Percentiles rank a stretch among this genome's conserved stretches.
These are phyloP conservation scores for Monosporascus sp. DNA, from an alignment of 2,329 filamentous ascomycete genomes.

Conservation along the genomic window DNA sequence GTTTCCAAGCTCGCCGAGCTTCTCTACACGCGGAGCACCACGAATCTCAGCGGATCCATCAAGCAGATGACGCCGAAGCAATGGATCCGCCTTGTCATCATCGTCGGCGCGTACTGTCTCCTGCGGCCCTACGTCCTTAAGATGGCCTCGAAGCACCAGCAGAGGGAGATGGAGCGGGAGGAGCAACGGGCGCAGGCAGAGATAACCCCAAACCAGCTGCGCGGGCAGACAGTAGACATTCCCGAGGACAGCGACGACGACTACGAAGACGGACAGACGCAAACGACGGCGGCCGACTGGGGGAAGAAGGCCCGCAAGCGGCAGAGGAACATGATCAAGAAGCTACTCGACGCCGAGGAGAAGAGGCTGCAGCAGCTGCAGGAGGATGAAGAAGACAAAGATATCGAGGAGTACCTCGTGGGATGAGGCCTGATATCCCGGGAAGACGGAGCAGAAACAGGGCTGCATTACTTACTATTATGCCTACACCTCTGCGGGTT, in stretches of 20 bases:
- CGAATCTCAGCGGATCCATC: conserved; percentile 47
- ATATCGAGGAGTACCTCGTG: conserved; percentile 65
- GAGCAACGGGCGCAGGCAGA: conserved; percentile 42
- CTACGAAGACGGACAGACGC: conserved; percentile 42
- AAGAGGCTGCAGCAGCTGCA: conserved; percentile 47
- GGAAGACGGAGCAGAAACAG: too few species aligned
- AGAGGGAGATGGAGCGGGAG: conserved; percentile 57
- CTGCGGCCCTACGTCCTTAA: conserved; percentile 71
- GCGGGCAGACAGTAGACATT: conserved; percentile 45
- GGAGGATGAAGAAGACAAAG: conserved; percentile 66
- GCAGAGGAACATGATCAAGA: conserved; percentile 62
- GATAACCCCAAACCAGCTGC: conserved; percentile 60
- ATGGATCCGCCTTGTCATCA: conserved; percentile 64
- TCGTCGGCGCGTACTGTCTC: conserved; percentile 69
- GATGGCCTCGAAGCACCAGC: conserved; percentile 57
- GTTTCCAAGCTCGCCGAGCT: conserved; percentile 21
- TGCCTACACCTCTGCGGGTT: too few species aligned
- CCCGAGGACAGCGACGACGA: conserved; percentile 49
- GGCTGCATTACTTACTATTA: too few species aligned
- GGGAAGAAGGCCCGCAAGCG: conserved; percentile 65
- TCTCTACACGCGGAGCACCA: conserved; percentile 32
- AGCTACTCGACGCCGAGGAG: conserved; percentile 59
- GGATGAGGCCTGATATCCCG: conserved; percentile 5
- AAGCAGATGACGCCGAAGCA: conserved; percentile 45
- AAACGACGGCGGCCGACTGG: conserved; percentile 53